Conservation (phyloP, 805 yeast species). For the Candida berthetii region DNA sequence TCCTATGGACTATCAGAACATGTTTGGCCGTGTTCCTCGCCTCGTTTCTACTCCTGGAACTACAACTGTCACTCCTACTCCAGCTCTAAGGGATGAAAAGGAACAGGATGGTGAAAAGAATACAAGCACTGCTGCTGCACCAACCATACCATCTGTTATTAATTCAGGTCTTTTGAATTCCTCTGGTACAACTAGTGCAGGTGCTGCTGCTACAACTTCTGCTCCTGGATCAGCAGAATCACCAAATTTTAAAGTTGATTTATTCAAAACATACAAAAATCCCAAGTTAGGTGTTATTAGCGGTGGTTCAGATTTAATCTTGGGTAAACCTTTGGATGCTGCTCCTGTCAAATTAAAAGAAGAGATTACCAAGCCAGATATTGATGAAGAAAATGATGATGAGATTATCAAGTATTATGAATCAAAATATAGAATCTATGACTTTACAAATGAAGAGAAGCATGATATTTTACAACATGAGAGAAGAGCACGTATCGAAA, state of each 20-base stretch:
- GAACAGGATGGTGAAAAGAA: background rate
- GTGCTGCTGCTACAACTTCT: background rate
- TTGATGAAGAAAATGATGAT: constrained; percentile 17
- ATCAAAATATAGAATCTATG: constrained; percentile 16
- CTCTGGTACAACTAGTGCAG: background rate
- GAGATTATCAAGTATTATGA: constrained; percentile 21
- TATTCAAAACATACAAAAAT: background rate
- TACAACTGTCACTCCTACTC: background rate
- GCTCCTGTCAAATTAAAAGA: constrained; percentile 11
- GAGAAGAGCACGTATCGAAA: constrained; percentile 20
- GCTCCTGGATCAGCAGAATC: background rate
- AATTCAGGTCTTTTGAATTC: background rate
- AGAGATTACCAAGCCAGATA: constrained; percentile 18
- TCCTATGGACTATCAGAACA: background rate
- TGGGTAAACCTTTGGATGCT: background rate
- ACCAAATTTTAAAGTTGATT: background rate
- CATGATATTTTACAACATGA: constrained; percentile 23
- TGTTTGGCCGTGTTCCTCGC: constrained; percentile 14
- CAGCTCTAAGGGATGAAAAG: background rate
- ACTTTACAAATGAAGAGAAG: constrained; percentile 21
- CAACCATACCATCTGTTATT: background rate
- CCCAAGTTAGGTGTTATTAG: no score
- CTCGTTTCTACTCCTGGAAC: constrained; percentile 6
- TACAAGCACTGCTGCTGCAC: background rate
- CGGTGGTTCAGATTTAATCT: background rate